Evolutionary conservation across 2,329 filamentous ascomycete genomes (phyloP).

Genomic region (Hortaea werneckii): DNA sequence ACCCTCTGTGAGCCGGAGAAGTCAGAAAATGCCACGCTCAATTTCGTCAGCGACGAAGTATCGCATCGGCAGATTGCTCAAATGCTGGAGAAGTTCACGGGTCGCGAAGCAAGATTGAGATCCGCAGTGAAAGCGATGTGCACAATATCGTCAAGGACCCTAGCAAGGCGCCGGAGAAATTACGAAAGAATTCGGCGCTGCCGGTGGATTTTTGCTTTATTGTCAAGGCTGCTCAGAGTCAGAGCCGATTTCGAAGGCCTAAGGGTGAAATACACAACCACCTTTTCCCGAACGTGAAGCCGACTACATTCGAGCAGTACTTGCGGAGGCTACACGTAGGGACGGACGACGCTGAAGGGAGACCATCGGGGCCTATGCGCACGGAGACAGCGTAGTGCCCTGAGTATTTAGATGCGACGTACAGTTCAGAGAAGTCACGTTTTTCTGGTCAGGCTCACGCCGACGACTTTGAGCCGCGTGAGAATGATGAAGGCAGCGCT

Average conservation of each 20-base stretch:
- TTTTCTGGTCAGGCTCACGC: neutral
- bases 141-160: neutral
- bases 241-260: neutral
- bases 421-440: neutral
- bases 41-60: slow-evolving; percentile 1
- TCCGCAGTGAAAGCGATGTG: neutral
- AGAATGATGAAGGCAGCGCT: neutral
- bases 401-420: no score
- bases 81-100: slow-evolving; percentile 1
- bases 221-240: neutral
- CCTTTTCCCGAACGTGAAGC: slow-evolving; percentile 1
- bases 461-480: neutral
- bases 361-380: no score
- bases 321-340: neutral
- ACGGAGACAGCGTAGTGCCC: no score
- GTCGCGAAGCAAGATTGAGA: neutral
- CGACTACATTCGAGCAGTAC: neutral
- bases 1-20: slow-evolving; percentile 1
- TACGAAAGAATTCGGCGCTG: neutral
- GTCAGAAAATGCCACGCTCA: neutral
- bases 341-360: neutral
- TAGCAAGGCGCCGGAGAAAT: neutral
- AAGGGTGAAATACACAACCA: neutral
- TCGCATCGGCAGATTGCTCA: neutral
- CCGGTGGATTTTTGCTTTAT: neutral